phyloP scores from a whole-genome alignment of 495 filamentous ascomycete genomes.

The Acidiella bohemica region DNA sequence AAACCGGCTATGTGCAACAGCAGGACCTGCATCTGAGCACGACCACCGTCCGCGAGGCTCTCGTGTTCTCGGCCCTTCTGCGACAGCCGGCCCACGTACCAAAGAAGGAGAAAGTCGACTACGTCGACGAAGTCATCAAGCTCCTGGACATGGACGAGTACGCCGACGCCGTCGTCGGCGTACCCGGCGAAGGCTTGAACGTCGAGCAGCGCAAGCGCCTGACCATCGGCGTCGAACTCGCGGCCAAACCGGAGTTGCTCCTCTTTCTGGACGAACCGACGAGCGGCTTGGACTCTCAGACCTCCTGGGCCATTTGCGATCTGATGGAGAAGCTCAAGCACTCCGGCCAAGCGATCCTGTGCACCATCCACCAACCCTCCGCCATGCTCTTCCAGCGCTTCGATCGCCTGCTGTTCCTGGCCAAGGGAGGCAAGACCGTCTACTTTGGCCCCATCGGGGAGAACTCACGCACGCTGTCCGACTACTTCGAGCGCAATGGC shows the following conservation, averaged over 20 bases:
- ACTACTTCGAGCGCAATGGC: conserved; percentile 73
- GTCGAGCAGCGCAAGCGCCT: conserved; percentile 52
- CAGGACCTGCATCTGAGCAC: conserved; percentile 85
- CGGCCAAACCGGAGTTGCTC: conserved; percentile 23
- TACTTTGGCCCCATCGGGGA: conserved; percentile 86
- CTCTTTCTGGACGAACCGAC: conserved; percentile 29
- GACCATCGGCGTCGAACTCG: conserved; percentile 27
- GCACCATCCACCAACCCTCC: conserved; percentile 66
- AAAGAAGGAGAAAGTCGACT: conserved; percentile 62
- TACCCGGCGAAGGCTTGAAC: conserved; percentile 79
- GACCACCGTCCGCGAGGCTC: conserved; percentile 72
- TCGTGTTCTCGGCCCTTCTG: conserved; percentile 70
- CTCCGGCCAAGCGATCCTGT: conserved; percentile 22
- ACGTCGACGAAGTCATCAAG: conserved; percentile 84
- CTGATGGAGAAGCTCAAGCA: conserved; percentile 24
- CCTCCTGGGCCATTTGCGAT: conserved; percentile 20
- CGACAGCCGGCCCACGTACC: conserved; percentile 63
- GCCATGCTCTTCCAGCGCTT: conserved; percentile 86
- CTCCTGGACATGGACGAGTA: conserved; percentile 80
- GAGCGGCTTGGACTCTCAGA: conserved; percentile 26
- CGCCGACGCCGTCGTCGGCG: conserved; percentile 75
- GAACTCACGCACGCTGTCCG: conserved; percentile 55
- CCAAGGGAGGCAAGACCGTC: conserved; percentile 66
- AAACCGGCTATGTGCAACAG: conserved; percentile 92
- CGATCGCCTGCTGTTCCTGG: conserved; percentile 73